Evolutionary conservation across 176 grass and related monocot genomes (phyloP).

Genomic region (Carex pumila): DNA sequence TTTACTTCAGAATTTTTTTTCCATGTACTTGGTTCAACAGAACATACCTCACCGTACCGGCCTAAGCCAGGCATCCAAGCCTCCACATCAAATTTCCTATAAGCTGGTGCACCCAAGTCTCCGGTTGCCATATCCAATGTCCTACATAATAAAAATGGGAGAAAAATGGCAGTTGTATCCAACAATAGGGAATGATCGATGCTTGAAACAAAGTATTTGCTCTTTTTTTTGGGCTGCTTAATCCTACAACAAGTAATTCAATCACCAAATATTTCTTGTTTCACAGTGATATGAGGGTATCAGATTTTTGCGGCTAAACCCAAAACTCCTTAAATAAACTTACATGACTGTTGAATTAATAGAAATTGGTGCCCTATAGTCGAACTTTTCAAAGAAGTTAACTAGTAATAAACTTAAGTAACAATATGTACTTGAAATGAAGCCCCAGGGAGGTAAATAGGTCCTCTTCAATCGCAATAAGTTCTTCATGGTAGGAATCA

Average conservation of each 20-base stretch:
- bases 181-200: background rate
- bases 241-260: background rate
- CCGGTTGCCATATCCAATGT: slow-evolving; percentile 88
- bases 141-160: slow-evolving; percentile 26
- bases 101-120: slow-evolving; percentile 75
- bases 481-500: slow-evolving; percentile 73
- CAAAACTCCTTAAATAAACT: background rate
- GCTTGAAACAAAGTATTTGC: background rate
- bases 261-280: background rate
- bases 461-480: slow-evolving; percentile 86
- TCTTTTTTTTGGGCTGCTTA: background rate
- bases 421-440: slow-evolving; percentile 75
- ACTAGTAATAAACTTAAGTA: background rate
- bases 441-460: slow-evolving; percentile 84
- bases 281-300: background rate
- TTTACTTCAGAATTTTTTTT: background rate
- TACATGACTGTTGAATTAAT: background rate
- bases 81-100: slow-evolving; percentile 88
- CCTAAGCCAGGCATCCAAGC: slow-evolving; percentile 97
- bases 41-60: slow-evolving; percentile 81
- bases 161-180: background rate
- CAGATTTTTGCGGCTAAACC: background rate
- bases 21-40: background rate
- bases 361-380: background rate
- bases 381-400: background rate